These are phyloP conservation scores for Colletotrichum liaoningense DNA, from an alignment of 2,329 filamentous ascomycete genomes.

Conservation along the genomic window DNA sequence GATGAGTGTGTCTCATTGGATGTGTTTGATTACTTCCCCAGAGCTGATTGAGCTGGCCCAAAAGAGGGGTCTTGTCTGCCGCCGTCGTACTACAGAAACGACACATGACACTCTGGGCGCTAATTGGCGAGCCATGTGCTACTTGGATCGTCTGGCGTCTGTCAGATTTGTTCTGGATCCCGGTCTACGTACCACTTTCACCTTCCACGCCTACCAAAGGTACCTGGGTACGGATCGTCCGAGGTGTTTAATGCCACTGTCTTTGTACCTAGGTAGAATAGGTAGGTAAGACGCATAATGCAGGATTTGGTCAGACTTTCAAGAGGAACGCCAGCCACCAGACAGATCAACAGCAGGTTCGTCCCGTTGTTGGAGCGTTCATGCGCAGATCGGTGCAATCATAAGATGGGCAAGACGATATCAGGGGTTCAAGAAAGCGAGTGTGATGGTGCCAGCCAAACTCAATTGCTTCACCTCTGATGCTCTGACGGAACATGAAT, in stretches of 20 bases:
- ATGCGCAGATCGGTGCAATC: neutral
- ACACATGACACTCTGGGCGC: constrained; percentile 1
- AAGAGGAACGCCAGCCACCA: neutral
- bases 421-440: neutral
- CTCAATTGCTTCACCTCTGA: neutral
- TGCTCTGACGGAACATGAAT: neutral
- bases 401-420: neutral
- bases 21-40: neutral
- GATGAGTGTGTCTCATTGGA: neutral
- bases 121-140: constrained; percentile 5
- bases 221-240: neutral
- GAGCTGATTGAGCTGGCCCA: neutral
- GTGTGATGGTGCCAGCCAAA: neutral
- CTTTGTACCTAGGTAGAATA: neutral
- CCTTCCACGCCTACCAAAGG: too few species aligned
- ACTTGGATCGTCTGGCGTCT: neutral
- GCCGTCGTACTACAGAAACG: neutral
- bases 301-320: neutral
- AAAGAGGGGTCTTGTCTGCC: neutral
- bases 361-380: neutral
- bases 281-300: neutral
- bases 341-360: neutral
- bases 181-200: neutral
- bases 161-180: neutral
- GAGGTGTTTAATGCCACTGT: neutral